Base-by-base conservation (phyloP, 2,329 filamentous ascomycete species). In the Ophiostoma sp. region DNA sequence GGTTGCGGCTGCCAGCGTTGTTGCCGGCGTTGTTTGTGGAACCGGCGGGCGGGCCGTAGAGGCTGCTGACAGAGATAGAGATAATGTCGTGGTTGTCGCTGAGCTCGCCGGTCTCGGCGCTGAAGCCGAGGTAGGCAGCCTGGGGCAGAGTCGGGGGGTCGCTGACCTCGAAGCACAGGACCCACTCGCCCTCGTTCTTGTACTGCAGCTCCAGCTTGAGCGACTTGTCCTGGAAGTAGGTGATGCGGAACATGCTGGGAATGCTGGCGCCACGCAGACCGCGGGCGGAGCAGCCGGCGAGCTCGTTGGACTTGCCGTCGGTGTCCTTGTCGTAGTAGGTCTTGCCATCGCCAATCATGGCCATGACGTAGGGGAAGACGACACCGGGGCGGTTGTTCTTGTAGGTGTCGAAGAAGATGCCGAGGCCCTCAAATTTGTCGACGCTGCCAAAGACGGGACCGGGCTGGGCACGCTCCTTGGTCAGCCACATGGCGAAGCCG, bases 31-130 rank as follows among this genome's bases (percentile, higher is more conserved):
- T 78, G n/a, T 79, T 73, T 70, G 77, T 78, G 72, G 74, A 77
- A 66, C 76, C 75, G 66, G 82, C 80, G 74, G 81, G 81, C 41
- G 80, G 79, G 69, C 85, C 88, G 81, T 98, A 98, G 71, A 99
- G 82, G 79, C 97, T 99, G 82, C 90, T 90, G 69, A 94, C 89
- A 72, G 88, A 83, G 74, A 99, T 85, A 66, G 87, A 90, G 77
- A 98, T 87, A 78, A 99, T 96, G 80, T 99, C 95, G 83, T 97
- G 94, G 83, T 97, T 97, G 81, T 99, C 95, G 79, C 89, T 92
- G 73, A 99, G 86, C 82, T 99, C 94, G 76, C 95, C 95, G 16
- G 95, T 98, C 82, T 98, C 94, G 68, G 92, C 90, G 74, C 86
- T 89, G 80, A 92, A 92, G 69, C 89, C 89, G 40, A 92, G 86